Conservation (phyloP, 352 stramenopile genomes). For the Poterioochromonas sp. region DNA sequence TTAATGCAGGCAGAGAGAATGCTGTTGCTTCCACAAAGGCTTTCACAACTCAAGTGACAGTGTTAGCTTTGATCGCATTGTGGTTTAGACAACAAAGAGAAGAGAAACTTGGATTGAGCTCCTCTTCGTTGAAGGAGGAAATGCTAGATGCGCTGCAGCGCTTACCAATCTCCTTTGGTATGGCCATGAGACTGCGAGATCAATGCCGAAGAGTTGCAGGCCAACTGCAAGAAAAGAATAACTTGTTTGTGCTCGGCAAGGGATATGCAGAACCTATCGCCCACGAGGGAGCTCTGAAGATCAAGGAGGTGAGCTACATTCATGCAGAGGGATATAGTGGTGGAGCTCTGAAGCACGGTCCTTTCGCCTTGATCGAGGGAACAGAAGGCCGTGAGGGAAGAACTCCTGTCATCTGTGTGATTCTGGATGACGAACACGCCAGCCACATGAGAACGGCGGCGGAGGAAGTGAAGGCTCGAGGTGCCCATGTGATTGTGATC, state of each 20-base stretch:
- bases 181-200: slow-evolving; percentile 76
- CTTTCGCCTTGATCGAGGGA: slow-evolving; percentile 92
- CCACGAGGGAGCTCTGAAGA: slow-evolving; percentile 93
- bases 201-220: slow-evolving; percentile 38
- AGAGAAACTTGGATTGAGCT: slow-evolving; percentile 51
- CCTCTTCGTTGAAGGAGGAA: slow-evolving; percentile 54
- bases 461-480: slow-evolving; percentile 74
- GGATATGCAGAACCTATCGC: slow-evolving; percentile 55
- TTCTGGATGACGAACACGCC: slow-evolving; percentile 90
- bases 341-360: slow-evolving; percentile 94
- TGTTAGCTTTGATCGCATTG: slow-evolving; percentile 72
- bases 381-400: slow-evolving; percentile 78
- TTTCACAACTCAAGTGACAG: slow-evolving; percentile 90
- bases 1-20: slow-evolving; percentile 93
- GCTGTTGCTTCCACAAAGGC: slow-evolving; percentile 96
- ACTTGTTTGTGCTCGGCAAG: slow-evolving; percentile 88
- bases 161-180: slow-evolving; percentile 92
- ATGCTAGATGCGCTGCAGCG: slow-evolving; percentile 89
- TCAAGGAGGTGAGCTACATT: slow-evolving; percentile 98
- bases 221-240: slow-evolving; percentile 71
- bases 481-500: slow-evolving; percentile 92
- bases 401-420: slow-evolving; percentile 91
- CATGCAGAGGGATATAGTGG: slow-evolving; percentile 95
- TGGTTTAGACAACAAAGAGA: slow-evolving; percentile 72
- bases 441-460: slow-evolving; percentile 80